Percentiles rank a stretch among this genome's conserved stretches.
These are phyloP conservation scores for Komagataella ulmi DNA, from an alignment of 805 yeast genomes.

Conservation along the genomic window DNA sequence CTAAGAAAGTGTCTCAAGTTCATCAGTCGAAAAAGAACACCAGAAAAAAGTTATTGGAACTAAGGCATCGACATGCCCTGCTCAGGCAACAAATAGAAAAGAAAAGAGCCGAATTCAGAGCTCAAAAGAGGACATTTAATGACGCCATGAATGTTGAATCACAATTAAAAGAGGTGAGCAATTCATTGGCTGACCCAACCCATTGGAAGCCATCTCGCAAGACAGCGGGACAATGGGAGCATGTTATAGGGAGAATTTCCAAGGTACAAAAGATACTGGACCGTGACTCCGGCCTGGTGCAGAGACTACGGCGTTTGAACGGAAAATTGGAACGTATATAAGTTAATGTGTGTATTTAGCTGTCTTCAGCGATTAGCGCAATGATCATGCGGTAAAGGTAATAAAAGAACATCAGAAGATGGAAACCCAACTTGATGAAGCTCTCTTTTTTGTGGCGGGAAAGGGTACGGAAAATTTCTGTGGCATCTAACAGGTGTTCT, in stretches of 20 bases:
- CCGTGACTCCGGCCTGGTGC: not conserved
- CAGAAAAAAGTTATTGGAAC: not conserved
- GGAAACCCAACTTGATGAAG: slow-evolving; percentile 83
- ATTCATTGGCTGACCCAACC: not conserved
- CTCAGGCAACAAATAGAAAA: not conserved
- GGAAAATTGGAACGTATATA: not conserved
- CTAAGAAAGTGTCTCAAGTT: not conserved
- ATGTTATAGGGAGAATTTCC: not conserved
- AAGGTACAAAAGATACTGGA: slow-evolving; percentile 1
- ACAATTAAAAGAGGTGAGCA: not conserved
- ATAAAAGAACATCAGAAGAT: slow-evolving; percentile 84
- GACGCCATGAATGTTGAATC: not conserved
- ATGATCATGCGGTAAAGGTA: slow-evolving; percentile 93
- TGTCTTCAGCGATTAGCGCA: slow-evolving; percentile 69
- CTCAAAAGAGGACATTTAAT: not conserved
- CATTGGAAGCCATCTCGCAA: not conserved
- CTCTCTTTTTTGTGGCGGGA: slow-evolving; percentile 88
- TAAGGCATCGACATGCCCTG: not conserved
- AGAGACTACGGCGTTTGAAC: not conserved
- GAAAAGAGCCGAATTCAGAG: not conserved
- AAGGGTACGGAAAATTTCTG: slow-evolving; percentile 92
- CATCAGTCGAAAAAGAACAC: not conserved
- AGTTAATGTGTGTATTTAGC: slow-evolving; percentile 5
- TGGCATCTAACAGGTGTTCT: slow-evolving; percentile 85
- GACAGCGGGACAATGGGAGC: not conserved